Evolutionary conservation across 257 asterid species (phyloP).

Genomic region (Pogostemon cablin): DNA sequence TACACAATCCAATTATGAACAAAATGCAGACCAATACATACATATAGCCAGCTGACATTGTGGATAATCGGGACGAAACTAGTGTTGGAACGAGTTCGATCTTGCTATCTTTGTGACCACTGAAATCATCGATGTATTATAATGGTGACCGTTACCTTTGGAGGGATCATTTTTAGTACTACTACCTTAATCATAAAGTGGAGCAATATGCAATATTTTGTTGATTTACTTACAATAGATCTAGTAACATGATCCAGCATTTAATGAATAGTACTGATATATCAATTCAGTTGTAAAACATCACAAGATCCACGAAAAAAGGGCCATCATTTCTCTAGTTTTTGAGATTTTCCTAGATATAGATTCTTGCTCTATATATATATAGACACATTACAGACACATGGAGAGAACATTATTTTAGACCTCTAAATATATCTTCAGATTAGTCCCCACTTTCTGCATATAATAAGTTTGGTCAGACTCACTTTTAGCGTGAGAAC

Average conservation of each 20-base stretch:
- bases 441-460: no score
- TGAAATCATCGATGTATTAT: slow-evolving; percentile 5
- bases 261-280: not conserved
- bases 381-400: no score
- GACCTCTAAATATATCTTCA: no score
- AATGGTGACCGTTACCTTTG: slow-evolving; percentile 22
- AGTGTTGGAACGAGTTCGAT: slow-evolving; percentile 16
- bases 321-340: not conserved
- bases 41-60: slow-evolving; percentile 4
- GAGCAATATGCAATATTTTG: not conserved
- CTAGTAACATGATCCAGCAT: slow-evolving; percentile 7
- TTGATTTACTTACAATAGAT: slow-evolving; percentile 22
- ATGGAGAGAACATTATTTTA: no score
- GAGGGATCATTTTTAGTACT: slow-evolving; percentile 26
- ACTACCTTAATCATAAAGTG: not conserved
- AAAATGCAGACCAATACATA: not conserved
- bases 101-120: slow-evolving; percentile 22
- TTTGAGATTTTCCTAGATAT: not conserved
- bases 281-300: slow-evolving; percentile 29
- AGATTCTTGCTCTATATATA: not conserved
- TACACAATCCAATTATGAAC: slow-evolving; percentile 45
- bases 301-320: slow-evolving; percentile 7
- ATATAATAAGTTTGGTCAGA: no score
- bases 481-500: no score
- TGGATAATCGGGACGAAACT: not conserved